These are phyloP conservation scores for Wallacemonas sp. DNA, from an alignment of 208 protist species.

Conservation along the genomic window DNA sequence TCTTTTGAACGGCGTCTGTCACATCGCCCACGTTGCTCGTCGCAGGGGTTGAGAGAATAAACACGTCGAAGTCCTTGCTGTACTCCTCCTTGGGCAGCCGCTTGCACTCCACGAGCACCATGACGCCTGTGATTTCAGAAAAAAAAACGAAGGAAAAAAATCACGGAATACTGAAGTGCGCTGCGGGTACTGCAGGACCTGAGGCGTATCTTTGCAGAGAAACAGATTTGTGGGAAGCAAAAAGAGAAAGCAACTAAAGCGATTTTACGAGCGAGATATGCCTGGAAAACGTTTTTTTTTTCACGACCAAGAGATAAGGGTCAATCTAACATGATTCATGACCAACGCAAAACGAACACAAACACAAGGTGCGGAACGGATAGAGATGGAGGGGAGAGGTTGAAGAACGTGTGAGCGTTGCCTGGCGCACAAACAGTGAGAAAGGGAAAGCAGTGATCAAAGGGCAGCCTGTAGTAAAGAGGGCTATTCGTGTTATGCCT, in stretches of 20 bases:
- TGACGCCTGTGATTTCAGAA: conserved; percentile 15
- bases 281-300: neutral
- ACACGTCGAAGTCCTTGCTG: conserved; percentile 89
- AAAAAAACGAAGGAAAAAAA: neutral
- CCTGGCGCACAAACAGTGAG: no score
- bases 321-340: neutral
- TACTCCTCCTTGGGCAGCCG: conserved; percentile 90
- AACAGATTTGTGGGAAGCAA: neutral
- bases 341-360: neutral
- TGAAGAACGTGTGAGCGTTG: no score
- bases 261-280: neutral
- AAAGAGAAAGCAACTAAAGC: neutral
- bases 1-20: conserved; percentile 66
- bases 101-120: conserved; percentile 92
- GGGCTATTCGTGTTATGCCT: no score
- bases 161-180: neutral
- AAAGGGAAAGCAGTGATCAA: neutral
- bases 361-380: no score
- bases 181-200: neutral
- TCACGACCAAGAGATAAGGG: neutral
- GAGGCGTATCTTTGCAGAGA: neutral
- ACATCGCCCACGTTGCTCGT: conserved; percentile 75
- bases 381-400: no score
- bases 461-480: neutral
- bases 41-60: conserved; percentile 54